These are phyloP conservation scores for Thalassia testudinum DNA, from an alignment of 116 monocot species.

Conservation along the genomic window DNA sequence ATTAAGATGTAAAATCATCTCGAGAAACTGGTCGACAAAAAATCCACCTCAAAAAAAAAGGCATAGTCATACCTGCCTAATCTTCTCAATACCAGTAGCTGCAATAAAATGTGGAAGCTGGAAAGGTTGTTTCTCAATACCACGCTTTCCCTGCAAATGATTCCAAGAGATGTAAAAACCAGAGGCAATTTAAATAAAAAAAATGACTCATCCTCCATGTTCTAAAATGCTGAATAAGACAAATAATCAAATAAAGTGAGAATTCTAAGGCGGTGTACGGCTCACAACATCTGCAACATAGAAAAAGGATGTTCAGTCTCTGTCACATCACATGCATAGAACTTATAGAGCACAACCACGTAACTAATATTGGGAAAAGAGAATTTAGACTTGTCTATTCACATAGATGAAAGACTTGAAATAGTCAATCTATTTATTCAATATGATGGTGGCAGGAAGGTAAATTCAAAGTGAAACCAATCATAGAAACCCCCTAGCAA, in stretches of 20 bases:
- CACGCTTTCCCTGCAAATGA: conserved; percentile 83
- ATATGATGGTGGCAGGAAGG: too few species aligned
- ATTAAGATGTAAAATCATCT: too few species aligned
- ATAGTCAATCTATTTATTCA: too few species aligned
- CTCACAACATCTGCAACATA: conserved; percentile 49
- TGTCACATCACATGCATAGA: too few species aligned
- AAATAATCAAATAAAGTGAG: conserved; percentile 2
- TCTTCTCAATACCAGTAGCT: conserved; percentile 97
- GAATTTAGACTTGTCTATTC: too few species aligned
- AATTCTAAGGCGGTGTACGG: conserved; percentile 21
- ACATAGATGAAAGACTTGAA: too few species aligned
- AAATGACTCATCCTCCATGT: neutral
- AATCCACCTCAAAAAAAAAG: too few species aligned
- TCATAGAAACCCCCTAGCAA: conserved; percentile 34
- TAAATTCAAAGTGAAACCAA: conserved; percentile 18
- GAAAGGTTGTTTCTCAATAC: conserved; percentile 98
- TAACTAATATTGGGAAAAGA: too few species aligned
- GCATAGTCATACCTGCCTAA: conserved; percentile 63
- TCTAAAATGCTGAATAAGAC: neutral
- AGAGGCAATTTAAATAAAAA: conserved; percentile 5
- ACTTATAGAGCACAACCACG: too few species aligned
- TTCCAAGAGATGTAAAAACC: conserved; percentile 14
- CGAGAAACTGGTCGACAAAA: too few species aligned
- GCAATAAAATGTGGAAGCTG: conserved; percentile 98
- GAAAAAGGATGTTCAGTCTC: conserved; percentile 28